Percentiles rank a stretch among this genome's conserved stretches.
Evolutionary conservation across 2,329 filamentous ascomycete genomes (phyloP).

Genomic region (Diaporthe citrichinensis): DNA sequence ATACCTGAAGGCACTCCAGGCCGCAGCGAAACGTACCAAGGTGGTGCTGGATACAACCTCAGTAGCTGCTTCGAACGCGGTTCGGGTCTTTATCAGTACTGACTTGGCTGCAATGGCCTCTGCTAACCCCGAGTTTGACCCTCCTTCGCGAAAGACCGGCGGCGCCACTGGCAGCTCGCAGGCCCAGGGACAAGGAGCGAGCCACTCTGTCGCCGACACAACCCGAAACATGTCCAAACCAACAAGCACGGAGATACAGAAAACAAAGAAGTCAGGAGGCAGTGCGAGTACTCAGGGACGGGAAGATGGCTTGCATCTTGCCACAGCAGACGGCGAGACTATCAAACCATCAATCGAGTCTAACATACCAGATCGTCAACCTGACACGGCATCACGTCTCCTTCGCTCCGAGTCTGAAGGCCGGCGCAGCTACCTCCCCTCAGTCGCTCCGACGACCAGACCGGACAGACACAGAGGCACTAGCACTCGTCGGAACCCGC

Average conservation of each 20-base stretch:
- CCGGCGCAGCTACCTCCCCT: background rate
- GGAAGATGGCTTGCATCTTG: background rate
- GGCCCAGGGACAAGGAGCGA: background rate
- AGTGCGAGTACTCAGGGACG: background rate
- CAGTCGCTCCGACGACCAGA: background rate
- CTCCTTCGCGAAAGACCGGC: constrained; percentile 2
- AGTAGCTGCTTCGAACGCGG: background rate
- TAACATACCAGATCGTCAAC: constrained; percentile 8
- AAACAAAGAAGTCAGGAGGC: background rate
- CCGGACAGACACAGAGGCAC: background rate
- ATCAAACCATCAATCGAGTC: constrained; percentile 12
- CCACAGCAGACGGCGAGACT: background rate
- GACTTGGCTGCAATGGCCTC: constrained; percentile 30
- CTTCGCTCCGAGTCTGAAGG: background rate
- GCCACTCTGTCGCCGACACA: background rate
- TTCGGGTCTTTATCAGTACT: constrained; percentile 1
- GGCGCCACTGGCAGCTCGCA: background rate
- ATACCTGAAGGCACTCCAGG: constrained; percentile 20
- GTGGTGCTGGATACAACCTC: constrained; percentile 25
- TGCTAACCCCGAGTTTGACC: constrained; percentile 37
- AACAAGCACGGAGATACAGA: background rate
- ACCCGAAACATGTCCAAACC: background rate
- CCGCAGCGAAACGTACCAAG: constrained; percentile 9
- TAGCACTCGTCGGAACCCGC: constrained; percentile 24
- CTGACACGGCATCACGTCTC: background rate